These are phyloP conservation scores for Medicago truncatula DNA, from an alignment of 306 rosid genomes.

Conservation along the genomic window MtrunA17r5.0-ANR NC_053043.1:13372501-13373000, in stretches of 20 bases:
- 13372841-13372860: slow-evolving; percentile 17
- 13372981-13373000: background rate
- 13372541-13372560: slow-evolving; percentile 95
- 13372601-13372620: slow-evolving; percentile 73
- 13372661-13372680: slow-evolving; percentile 95
- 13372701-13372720: slow-evolving; percentile 92
- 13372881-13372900: background rate
- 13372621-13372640: slow-evolving; percentile 85
- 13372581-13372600: slow-evolving; percentile 83
- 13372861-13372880: background rate
- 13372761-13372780: background rate
- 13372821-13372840: background rate
- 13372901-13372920: slow-evolving; percentile 34
- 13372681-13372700: slow-evolving; percentile 94
- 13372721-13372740: slow-evolving; percentile 86
- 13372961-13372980: background rate
- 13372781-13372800: background rate
- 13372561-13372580: slow-evolving; percentile 93
- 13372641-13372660: slow-evolving; percentile 63
- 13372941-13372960: background rate
- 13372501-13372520: slow-evolving; percentile 76
- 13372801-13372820: background rate
- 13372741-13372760: slow-evolving; percentile 58
- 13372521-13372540: slow-evolving; percentile 98
- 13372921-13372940: background rate